Base-by-base conservation (phyloP, 805 yeast species). In the Ogataea siamensis region DNA sequence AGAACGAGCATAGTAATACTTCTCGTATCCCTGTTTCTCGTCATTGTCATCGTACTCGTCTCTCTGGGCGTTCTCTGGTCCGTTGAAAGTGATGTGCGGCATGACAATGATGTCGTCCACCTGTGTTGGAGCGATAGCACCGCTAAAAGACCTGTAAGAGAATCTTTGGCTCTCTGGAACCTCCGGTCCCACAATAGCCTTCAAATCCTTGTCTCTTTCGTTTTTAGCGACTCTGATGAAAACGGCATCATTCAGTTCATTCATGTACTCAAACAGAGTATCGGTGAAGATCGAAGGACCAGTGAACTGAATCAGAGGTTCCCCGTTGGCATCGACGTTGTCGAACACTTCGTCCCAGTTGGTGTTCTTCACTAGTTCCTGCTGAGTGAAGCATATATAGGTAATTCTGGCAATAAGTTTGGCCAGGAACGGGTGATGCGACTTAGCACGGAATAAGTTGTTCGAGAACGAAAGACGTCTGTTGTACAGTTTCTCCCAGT, bases 271-370 rank as follows among this genome's bases (percentile, higher is more conserved):
- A 37, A 60, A 59, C 21, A 60, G 45, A 1, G 62, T 54, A 45
- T 60, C 66, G 5, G 66, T 58, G 40, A 60, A 56, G 27, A 60
- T 59, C n/a, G 62, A 54, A n/a, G 59, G 50, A 11, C 64, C 60
- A 2, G 63, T 60, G 39, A 58, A 60, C 45, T 54, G 61, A 19
- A 60, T 44, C 22, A 56, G 47, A 9, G 64, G 63, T 39, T 59
- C 66, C 15, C 61, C 64, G 34, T 54, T 59, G 11, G 62, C 56
- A 41, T 60, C 66, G 33, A 56, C 49, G 32, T 57, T 52, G 24
- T 50, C 41, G 37, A 51, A 57, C 4, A 47, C 57, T 33, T 52
- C 44, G 34, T 57, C 47, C 66, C 66, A 60, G 37, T 60, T 45
- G 21, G 54, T 58, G 5, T 32, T 21, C 18, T 37, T 18, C 25